Percentiles rank a stretch among this genome's conserved stretches.
phyloP scores from a whole-genome alignment of 1,284 basidiomycete genomes.

The Agaricales sp. region DNA sequence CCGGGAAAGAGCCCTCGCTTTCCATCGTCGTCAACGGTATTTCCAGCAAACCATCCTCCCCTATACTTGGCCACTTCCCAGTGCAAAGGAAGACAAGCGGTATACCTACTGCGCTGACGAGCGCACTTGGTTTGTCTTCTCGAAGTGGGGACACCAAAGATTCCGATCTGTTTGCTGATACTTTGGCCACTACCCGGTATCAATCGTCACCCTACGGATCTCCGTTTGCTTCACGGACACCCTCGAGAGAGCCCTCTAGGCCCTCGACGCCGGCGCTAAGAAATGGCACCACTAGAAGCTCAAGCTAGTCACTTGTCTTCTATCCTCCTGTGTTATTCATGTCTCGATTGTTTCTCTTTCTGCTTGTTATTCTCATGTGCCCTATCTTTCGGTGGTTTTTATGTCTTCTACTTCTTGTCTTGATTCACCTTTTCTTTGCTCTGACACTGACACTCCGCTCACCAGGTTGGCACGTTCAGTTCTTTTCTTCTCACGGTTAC shows the following conservation, averaged over 20 bases:
- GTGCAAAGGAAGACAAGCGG: constrained; percentile 28
- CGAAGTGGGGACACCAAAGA: constrained; percentile 15
- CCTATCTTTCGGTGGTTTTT: no score
- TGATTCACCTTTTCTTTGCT: no score
- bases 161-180: constrained; percentile 29
- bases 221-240: constrained; percentile 49
- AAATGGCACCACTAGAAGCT: background rate
- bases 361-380: background rate
- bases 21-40: constrained; percentile 22
- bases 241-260: constrained; percentile 36
- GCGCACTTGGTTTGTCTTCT: constrained; percentile 30
- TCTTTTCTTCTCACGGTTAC: no score
- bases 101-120: constrained; percentile 35
- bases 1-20: constrained; percentile 33
- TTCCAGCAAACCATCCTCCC: constrained; percentile 27
- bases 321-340: background rate
- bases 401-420: no score
- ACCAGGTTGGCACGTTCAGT: no score
- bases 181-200: constrained; percentile 43
- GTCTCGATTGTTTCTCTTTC: background rate
- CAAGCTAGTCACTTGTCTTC: background rate
- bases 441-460: no score
- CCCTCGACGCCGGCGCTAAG: constrained; percentile 9
- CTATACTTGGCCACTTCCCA: constrained; percentile 49
- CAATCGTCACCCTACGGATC: constrained; percentile 57